Evolutionary conservation across 2,329 filamentous ascomycete genomes (phyloP).

Genomic region (Tolypocladium sp.): DNA sequence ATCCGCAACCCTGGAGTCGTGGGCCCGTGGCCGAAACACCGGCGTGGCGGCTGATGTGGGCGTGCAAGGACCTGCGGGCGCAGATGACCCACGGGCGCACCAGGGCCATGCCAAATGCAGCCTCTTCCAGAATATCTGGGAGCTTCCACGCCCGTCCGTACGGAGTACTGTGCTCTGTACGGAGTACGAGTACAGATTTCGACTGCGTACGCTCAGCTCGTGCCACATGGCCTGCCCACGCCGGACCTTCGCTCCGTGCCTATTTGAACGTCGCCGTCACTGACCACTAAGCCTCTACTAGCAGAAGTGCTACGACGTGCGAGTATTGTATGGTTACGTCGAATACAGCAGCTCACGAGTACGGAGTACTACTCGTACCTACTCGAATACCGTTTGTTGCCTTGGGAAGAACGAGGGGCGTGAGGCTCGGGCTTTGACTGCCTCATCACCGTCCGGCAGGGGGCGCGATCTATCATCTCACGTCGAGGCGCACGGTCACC

Average conservation of each 20-base stretch:
- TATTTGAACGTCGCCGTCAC: neutral
- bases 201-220: neutral
- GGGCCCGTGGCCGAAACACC: neutral
- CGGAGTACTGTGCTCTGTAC: no score
- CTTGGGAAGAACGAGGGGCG: neutral
- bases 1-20: neutral
- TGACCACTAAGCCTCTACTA: neutral
- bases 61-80: constrained; percentile 1
- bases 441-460: neutral
- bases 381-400: neutral
- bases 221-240: neutral
- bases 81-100: neutral
- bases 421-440: neutral
- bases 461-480: neutral
- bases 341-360: neutral
- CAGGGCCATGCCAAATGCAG: neutral
- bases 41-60: constrained; percentile 2
- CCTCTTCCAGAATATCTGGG: constrained; percentile 1
- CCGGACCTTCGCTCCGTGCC: neutral
- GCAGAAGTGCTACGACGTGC: neutral
- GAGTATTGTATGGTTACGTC: neutral
- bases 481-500: neutral
- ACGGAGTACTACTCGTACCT: no score
- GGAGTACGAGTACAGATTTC: no score
- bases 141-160: constrained; percentile 1